Base-by-base conservation (phyloP, 495 filamentous ascomycete species). In the Jackrogersella multiformis region DNA sequence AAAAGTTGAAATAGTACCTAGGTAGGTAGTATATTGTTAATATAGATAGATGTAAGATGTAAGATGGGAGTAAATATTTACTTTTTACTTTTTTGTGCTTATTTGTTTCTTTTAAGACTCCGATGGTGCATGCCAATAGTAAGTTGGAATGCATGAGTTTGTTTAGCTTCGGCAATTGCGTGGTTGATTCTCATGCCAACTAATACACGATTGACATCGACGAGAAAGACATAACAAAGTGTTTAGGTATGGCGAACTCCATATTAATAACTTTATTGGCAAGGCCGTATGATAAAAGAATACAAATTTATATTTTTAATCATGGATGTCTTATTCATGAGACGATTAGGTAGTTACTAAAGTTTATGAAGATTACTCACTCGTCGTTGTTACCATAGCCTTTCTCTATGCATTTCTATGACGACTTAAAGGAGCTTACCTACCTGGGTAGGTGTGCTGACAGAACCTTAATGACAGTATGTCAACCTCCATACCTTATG, bases 141-240 rank as follows among this genome's bases (percentile, higher is more conserved):
- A 20, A 9, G 12, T 34, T 23, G 63, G 57, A 68, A 68, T 61
- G 57, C 28, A 52, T 44, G 0, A 24, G 26, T 5, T 30, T 30
- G 53, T 39, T 39, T 68, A 23, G 26, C 28, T 38, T 39, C 35
- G 56, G 32, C 5, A 54, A 55, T 55, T 28, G 38, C 34, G 39
- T 48, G 64, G 15, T 34, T 26, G 28, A 53, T 35, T 56, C 26
- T 46, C 65, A 68, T 68, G 59, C 65, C 65, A 52, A 49, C 23
- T 28, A 30, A 39, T 20, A 59, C 49, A 53, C 36, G 46, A 67
- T 42, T 51, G 30, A 7, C 35, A 34, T 34, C n/a, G n/a, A 56
- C 21, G 10, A 15, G 48, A 66, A 38, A 54, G 58, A 68, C 64
- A 68, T 38, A 61, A 58, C 52, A 68, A 36, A 53, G n/a, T 56